Percentiles rank a stretch among this genome's conserved stretches.
These are phyloP conservation scores for Apiospora koreana DNA, from an alignment of 2,329 filamentous ascomycete genomes.

Conservation along the genomic window DNA sequence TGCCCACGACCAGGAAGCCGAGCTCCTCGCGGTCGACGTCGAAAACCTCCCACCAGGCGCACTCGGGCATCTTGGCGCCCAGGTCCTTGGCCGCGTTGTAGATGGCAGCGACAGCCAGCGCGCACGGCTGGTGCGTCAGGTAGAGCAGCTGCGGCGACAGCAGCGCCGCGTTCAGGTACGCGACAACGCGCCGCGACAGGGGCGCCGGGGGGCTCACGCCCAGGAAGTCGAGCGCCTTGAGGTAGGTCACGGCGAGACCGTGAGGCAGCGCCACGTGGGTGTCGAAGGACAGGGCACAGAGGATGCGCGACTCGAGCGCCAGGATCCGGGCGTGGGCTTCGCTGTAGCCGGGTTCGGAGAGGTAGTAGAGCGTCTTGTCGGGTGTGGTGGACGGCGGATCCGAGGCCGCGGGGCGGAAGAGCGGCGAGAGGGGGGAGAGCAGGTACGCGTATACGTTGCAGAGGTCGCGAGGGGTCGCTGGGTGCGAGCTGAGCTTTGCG, in stretches of 20 bases:
- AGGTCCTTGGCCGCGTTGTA: constrained; percentile 84
- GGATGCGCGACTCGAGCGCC: constrained; percentile 73
- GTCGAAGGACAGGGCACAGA: constrained; percentile 77
- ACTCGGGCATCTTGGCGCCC: constrained; percentile 75
- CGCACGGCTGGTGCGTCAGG: constrained; percentile 85
- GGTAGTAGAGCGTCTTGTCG: constrained; percentile 61
- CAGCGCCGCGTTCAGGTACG: constrained; percentile 83
- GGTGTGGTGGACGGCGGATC: constrained; percentile 18
- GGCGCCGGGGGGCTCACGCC: constrained; percentile 40
- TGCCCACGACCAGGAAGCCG: constrained; percentile 85
- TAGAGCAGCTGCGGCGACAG: constrained; percentile 88
- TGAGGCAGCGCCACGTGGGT: constrained; percentile 86
- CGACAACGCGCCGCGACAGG: constrained; percentile 67
- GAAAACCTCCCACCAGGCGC: constrained; percentile 97
- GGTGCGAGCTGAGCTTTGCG: constrained; percentile 77
- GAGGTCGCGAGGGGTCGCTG: constrained; percentile 76
- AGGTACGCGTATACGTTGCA: constrained; percentile 86
- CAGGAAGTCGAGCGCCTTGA: constrained; percentile 82
- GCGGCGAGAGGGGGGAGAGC: constrained; percentile 59
- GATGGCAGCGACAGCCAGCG: constrained; percentile 83
- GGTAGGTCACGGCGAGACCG: constrained; percentile 83
- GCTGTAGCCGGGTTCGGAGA: constrained; percentile 74
- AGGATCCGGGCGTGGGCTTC: constrained; percentile 65
- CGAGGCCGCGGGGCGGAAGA: constrained; percentile 44
- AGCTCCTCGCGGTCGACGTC: constrained; percentile 94